Evolutionary conservation across 148 eudicot species (phyloP).

Genomic region (Camellia granthamiana): DNA sequence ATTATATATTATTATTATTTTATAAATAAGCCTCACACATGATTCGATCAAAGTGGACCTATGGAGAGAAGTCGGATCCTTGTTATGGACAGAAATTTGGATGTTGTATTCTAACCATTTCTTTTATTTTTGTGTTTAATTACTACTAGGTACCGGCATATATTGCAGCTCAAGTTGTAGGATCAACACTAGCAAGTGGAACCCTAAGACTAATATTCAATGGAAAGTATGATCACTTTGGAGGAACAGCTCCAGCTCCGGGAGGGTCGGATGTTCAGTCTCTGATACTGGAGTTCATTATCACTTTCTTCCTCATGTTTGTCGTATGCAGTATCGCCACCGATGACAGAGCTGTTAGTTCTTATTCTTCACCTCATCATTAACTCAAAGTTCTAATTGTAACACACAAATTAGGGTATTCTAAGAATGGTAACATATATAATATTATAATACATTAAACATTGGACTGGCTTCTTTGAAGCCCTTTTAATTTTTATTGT

Average conservation of each 20-base stretch:
- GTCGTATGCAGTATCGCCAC: constrained; percentile 67
- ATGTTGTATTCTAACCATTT: too few relatives aligned
- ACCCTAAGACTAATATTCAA: constrained; percentile 53
- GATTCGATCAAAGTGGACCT: too few relatives aligned
- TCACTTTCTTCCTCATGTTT: constrained; percentile 78
- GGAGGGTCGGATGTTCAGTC: constrained; percentile 54
- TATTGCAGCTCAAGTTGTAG: constrained; percentile 49
- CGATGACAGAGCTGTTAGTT: constrained; percentile 66
- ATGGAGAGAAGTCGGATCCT: too few relatives aligned
- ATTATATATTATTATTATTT: too few relatives aligned
- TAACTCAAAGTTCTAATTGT: too few relatives aligned
- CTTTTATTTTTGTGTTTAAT: neutral
- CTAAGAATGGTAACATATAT: too few relatives aligned
- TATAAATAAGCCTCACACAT: too few relatives aligned
- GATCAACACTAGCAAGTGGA: constrained; percentile 62
- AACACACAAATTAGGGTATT: too few relatives aligned
- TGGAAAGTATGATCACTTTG: constrained; percentile 46
- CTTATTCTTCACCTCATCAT: neutral
- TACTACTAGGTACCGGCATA: constrained; percentile 48
- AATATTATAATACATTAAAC: too few relatives aligned
- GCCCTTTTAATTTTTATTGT: too few relatives aligned
- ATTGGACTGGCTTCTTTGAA: neutral
- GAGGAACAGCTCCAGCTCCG: constrained; percentile 48
- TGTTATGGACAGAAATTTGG: too few relatives aligned
- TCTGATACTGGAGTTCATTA: constrained; percentile 54